Evolutionary conservation across 75 land plant genomes (phyloP).

Genomic region (Sequoiadendron giganteum): DNA sequence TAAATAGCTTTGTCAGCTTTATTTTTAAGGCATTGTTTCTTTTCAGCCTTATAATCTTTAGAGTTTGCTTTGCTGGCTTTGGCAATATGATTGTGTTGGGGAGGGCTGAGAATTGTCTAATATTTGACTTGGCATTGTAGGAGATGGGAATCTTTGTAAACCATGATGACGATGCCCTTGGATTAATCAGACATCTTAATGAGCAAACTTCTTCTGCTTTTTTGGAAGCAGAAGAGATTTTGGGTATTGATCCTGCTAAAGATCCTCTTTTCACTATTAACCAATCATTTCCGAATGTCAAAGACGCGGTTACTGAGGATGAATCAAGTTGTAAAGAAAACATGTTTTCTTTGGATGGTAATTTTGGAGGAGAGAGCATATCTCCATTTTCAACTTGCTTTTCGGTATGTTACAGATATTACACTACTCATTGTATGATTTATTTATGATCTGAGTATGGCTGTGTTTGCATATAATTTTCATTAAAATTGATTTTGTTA

Average conservation of each 20-base stretch:
- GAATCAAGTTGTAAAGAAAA: slow-evolving; percentile 39
- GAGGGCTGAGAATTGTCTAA: neutral
- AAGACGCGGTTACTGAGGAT: slow-evolving; percentile 12
- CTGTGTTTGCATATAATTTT: neutral
- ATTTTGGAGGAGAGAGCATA: slow-evolving; percentile 17
- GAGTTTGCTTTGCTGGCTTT: too few relatives aligned
- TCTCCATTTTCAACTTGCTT: slow-evolving; percentile 24
- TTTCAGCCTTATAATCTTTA: neutral
- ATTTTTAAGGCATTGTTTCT: too few relatives aligned
- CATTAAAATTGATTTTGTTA: neutral
- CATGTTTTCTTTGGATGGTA: slow-evolving; percentile 18
- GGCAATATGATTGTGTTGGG: too few relatives aligned
- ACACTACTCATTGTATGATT: neutral
- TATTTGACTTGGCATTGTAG: slow-evolving; percentile 5
- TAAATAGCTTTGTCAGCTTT: too few relatives aligned
- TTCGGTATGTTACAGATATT: slow-evolving; percentile 22
- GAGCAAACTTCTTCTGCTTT: slow-evolving; percentile 39
- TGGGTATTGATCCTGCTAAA: slow-evolving; percentile 16
- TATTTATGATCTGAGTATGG: neutral
- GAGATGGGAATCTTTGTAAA: slow-evolving; percentile 25
- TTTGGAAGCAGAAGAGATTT: slow-evolving; percentile 36
- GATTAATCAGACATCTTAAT: slow-evolving; percentile 34
- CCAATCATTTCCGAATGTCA: slow-evolving; percentile 15
- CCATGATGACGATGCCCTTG: slow-evolving; percentile 39
- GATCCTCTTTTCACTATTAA: slow-evolving; percentile 4